phyloP scores from a whole-genome alignment of 495 filamentous ascomycete species.

The Thozetella sp. region DNA sequence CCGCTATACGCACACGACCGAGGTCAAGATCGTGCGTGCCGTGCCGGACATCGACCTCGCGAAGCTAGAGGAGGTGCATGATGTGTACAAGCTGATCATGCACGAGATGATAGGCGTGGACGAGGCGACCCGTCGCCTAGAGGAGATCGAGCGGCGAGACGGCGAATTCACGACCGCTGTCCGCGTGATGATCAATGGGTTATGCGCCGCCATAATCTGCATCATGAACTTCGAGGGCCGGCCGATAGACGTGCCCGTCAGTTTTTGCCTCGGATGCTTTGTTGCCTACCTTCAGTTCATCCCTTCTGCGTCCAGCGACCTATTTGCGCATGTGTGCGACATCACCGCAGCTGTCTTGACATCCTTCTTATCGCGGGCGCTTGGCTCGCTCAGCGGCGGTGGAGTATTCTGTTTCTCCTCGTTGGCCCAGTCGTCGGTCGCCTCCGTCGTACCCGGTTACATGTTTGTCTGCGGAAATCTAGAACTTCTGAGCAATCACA shows the following conservation, averaged over 20 bases:
- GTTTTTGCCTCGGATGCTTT: slow-evolving; percentile 82
- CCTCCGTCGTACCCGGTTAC: slow-evolving; percentile 85
- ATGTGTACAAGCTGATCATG: slow-evolving; percentile 91
- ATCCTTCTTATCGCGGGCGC: slow-evolving; percentile 85
- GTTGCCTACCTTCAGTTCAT: slow-evolving; percentile 83
- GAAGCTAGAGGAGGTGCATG: slow-evolving; percentile 80
- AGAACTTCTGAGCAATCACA: slow-evolving; percentile 83
- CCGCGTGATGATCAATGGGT: slow-evolving; percentile 80
- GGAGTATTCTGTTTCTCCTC: slow-evolving; percentile 89
- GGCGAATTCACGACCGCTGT: slow-evolving; percentile 70
- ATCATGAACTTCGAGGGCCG: slow-evolving; percentile 91
- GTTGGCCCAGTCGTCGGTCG: slow-evolving; percentile 87
- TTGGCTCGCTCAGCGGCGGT: slow-evolving; percentile 77
- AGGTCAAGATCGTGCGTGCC: slow-evolving; percentile 83
- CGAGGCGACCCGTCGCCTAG: slow-evolving; percentile 73
- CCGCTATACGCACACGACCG: slow-evolving; percentile 83
- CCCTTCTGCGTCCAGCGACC: slow-evolving; percentile 74
- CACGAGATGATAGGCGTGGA: slow-evolving; percentile 86
- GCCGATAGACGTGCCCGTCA: slow-evolving; percentile 84
- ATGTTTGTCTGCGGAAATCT: slow-evolving; percentile 72
- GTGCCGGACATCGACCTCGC: slow-evolving; percentile 82
- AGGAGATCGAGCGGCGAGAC: slow-evolving; percentile 63
- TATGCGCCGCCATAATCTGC: slow-evolving; percentile 76
- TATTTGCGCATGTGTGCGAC: slow-evolving; percentile 90
- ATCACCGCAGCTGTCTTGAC: slow-evolving; percentile 84